A percentile compares a stretch with the other conserved stretches of the same genome.
phyloP scores from a whole-genome alignment of 768 basidiomycete species.

The Suillus spraguei region DNA sequence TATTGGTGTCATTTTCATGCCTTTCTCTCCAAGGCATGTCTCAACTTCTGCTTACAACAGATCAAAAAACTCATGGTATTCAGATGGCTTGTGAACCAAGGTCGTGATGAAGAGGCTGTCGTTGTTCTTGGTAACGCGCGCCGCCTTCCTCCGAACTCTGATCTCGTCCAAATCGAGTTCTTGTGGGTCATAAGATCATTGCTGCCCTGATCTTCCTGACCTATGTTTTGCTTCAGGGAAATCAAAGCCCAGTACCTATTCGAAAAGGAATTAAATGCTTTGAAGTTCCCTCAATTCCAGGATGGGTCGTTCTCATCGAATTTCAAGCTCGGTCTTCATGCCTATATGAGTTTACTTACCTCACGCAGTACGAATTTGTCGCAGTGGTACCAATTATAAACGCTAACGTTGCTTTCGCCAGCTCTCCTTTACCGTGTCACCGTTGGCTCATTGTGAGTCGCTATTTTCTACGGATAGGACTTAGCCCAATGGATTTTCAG shows the following conservation, averaged over 20 bases:
- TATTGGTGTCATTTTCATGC: slow-evolving; percentile 74
- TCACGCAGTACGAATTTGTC: slow-evolving; percentile 37
- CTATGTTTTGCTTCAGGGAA: slow-evolving; percentile 42
- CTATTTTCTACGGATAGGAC: background rate
- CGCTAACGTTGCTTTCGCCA: slow-evolving; percentile 30
- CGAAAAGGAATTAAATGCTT: slow-evolving; percentile 62
- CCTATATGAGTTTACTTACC: slow-evolving; percentile 63
- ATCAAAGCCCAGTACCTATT: slow-evolving; percentile 76
- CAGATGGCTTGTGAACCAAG: slow-evolving; percentile 78
- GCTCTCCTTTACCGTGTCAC: slow-evolving; percentile 62
- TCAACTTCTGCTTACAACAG: background rate
- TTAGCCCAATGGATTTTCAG: slow-evolving; percentile 26
- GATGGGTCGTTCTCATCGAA: slow-evolving; percentile 58
- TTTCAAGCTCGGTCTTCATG: slow-evolving; percentile 61
- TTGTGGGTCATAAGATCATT: slow-evolving; percentile 47
- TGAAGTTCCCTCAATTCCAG: slow-evolving; percentile 64
- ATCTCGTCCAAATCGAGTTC: slow-evolving; percentile 74
- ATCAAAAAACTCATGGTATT: slow-evolving; percentile 4
- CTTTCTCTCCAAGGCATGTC: slow-evolving; percentile 70
- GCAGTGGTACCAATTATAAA: background rate
- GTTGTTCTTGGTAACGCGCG: slow-evolving; percentile 63
- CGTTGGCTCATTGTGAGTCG: slow-evolving; percentile 55
- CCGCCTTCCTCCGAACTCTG: slow-evolving; percentile 53
- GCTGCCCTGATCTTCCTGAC: slow-evolving; percentile 1
- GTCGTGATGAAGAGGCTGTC: slow-evolving; percentile 75